Evolutionary conservation across 352 stramenopile species (phyloP), one percentile per base, ranked within the genome.

Genomic region (Phytophthora citrophthora): DNA sequence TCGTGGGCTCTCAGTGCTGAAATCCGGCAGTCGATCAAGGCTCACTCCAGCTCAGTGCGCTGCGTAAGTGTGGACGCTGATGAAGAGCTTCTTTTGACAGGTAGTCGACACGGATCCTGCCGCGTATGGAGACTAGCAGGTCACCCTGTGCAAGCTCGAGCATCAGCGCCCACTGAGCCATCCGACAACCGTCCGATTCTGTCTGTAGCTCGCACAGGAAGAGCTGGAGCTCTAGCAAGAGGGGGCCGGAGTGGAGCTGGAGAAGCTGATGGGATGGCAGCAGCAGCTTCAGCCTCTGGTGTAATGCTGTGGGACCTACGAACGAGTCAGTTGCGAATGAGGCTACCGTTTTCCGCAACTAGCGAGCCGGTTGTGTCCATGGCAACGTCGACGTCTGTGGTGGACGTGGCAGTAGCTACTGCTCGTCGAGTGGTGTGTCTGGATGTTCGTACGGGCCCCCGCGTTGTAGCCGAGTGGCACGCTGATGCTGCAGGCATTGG

Each of bases 31-130:
- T 79, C 63, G 0, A 77, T 91, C 18, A 81, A 87, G 48, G 85
- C 81, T 0, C 85, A 93, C 59, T 90, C 82, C 2, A 93, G 81
- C 44, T 61, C 56, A 5, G 79, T 89, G 5, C 79, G 79, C 9
- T 76, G 70, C 5, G 63, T 91, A 3, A 76, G 60, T 39, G 79
- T 91, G 23, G 83, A 91, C 27, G 38, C 61, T 6, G 68, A 88
- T n/a, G 81, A 93, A 63, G 71, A 88, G 10, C 27, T 93, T 16
- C 54, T 88, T 7, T 61, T 91, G 44, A 87, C 85, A 1, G 85
- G 79, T n/a, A 91, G 79, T 45, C 89, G 88, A 41, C 86, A 87
- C 18, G 83, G 83, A n/a, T 87, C 81, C 1, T 91, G 85, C 44
- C 79, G 85, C 5, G 77, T 78, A 7, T 93, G 85, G 85, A 64